Percentiles rank a stretch among this genome's conserved stretches.
phyloP scores from a whole-genome alignment of 2,329 filamentous ascomycete genomes.

The Xylariomycetidae sp. region DNA sequence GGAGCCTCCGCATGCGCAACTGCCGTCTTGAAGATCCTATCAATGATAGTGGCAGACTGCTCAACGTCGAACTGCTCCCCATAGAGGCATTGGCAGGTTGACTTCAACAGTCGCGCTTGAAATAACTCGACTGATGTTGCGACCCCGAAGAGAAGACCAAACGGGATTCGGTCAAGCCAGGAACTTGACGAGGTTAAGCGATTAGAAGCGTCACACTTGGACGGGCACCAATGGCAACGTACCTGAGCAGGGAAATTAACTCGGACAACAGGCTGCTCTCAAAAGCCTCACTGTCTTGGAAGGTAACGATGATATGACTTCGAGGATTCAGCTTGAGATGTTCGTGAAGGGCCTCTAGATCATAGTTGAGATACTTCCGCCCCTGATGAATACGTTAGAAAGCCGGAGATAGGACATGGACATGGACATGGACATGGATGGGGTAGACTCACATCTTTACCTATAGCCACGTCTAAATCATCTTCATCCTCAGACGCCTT shows the following conservation, averaged over 20 bases:
- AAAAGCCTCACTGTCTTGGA: conserved; percentile 81
- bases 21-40: conserved; percentile 64
- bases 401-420: too few species aligned
- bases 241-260: conserved; percentile 65
- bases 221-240: conserved; percentile 34
- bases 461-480: conserved; percentile 40
- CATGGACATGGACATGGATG: too few species aligned
- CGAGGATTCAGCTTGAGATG: conserved; percentile 50
- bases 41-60: conserved; percentile 65
- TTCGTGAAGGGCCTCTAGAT: conserved; percentile 65
- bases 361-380: conserved; percentile 69
- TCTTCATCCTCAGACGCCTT: conserved; percentile 47
- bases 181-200: conserved; percentile 29
- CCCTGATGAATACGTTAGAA: too few species aligned
- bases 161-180: conserved; percentile 73
- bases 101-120: conserved; percentile 67
- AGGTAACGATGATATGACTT: conserved; percentile 62
- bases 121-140: conserved; percentile 79
- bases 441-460: conserved; percentile 40
- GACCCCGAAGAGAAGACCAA: conserved; percentile 72
- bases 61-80: conserved; percentile 75
- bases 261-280: conserved; percentile 69
- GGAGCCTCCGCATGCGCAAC: conserved; percentile 53
- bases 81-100: conserved; percentile 61
- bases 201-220: background rate